These are phyloP conservation scores for Eucalyptus caleyi DNA, from an alignment of 345 rosid genomes.

Conservation along the genomic window DNA sequence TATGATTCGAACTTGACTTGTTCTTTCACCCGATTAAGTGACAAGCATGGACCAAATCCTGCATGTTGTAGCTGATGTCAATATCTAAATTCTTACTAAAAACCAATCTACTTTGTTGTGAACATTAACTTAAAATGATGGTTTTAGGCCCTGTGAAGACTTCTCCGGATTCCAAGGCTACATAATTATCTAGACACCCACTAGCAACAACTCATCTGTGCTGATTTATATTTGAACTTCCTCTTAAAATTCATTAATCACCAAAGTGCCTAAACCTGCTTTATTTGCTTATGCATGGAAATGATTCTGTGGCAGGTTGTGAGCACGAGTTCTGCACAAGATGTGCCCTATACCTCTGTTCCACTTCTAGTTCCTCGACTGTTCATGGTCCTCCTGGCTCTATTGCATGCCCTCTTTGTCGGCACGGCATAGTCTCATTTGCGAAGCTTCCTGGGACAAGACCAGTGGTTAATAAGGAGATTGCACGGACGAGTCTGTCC, in stretches of 20 bases:
- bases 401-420: conserved; percentile 86
- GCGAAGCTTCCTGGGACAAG: conserved; percentile 42
- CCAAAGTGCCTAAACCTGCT: neutral
- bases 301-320: conserved; percentile 43
- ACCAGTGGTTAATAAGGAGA: conserved; percentile 15
- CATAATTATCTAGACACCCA: neutral
- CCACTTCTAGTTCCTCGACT: conserved; percentile 37
- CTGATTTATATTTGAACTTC: neutral
- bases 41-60: neutral
- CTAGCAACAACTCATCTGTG: neutral
- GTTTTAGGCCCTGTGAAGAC: neutral
- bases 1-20: neutral
- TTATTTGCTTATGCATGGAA: neutral
- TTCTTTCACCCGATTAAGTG: neutral
- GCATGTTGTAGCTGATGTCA: neutral
- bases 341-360: conserved; percentile 84
- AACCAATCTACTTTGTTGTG: neutral
- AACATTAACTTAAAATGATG: neutral
- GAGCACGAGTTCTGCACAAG: conserved; percentile 82
- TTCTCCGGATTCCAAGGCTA: neutral
- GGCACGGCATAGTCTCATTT: conserved; percentile 77
- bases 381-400: conserved; percentile 55
- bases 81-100: neutral
- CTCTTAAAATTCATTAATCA: neutral
- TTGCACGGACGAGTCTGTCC: conserved; percentile 63